phyloP scores from a whole-genome alignment of 1,284 basidiomycete species.

The Cryptococcus hybrid region DNA sequence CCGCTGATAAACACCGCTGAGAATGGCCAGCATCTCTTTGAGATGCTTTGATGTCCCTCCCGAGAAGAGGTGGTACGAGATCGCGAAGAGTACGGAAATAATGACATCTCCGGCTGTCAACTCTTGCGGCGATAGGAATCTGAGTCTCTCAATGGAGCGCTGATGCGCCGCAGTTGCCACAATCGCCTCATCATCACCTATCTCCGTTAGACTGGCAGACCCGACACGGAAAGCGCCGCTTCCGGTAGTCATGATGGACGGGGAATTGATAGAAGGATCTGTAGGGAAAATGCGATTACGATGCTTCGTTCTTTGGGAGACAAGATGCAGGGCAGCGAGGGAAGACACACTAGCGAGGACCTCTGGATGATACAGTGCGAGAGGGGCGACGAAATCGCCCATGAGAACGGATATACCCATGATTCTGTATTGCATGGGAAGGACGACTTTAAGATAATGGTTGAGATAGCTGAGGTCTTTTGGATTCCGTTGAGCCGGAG shows the following conservation, averaged over 20 bases:
- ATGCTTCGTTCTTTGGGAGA: conserved; percentile 12
- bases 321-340: conserved; percentile 27
- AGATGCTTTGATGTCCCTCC: conserved; percentile 23
- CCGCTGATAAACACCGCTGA: conserved; percentile 18
- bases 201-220: neutral
- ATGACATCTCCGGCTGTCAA: conserved; percentile 22
- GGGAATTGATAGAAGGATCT: neutral
- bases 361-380: conserved; percentile 18
- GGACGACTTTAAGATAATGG: conserved; percentile 30
- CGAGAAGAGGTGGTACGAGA: conserved; percentile 28
- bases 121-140: conserved; percentile 12
- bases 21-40: conserved; percentile 16
- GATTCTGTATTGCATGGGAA: conserved; percentile 30
- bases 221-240: neutral
- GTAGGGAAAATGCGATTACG: conserved; percentile 1
- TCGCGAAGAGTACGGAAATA: conserved; percentile 22
- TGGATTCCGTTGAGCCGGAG: neutral
- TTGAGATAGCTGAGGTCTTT: conserved; percentile 20
- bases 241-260: conserved; percentile 1
- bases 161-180: conserved; percentile 12
- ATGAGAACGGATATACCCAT: conserved; percentile 13
- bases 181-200: conserved; percentile 15
- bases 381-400: conserved; percentile 19
- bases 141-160: conserved; percentile 12
- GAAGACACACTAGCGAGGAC: conserved; percentile 22